phyloP scores from a whole-genome alignment of 768 basidiomycete species.

The Gymnopilus dilepis region DNA sequence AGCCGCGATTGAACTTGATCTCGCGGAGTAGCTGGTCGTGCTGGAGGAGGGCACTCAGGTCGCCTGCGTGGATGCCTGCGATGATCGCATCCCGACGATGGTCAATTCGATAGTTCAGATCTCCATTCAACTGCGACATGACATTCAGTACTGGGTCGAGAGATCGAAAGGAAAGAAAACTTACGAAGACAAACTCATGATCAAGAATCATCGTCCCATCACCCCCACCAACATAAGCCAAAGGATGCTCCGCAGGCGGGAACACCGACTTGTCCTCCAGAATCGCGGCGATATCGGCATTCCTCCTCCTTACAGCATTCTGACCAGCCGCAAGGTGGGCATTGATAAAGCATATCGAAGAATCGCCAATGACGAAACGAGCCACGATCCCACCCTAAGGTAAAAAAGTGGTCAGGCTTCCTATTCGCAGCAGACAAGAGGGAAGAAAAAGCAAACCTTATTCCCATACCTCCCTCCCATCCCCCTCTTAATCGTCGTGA shows the following conservation, averaged over 20 bases:
- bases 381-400: conserved; percentile 87
- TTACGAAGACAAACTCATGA: conserved; percentile 91
- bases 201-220: conserved; percentile 93
- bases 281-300: conserved; percentile 86
- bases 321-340: conserved; percentile 98
- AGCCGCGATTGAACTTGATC: conserved; percentile 85
- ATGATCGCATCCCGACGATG: conserved; percentile 86
- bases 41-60: conserved; percentile 62
- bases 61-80: conserved; percentile 67
- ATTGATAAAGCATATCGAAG: conserved; percentile 94
- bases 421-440: neutral
- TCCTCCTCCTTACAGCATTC: conserved; percentile 77
- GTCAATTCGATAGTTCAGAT: conserved; percentile 98
- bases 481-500: conserved; percentile 89
- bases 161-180: conserved; percentile 23
- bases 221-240: conserved; percentile 86
- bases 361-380: conserved; percentile 88
- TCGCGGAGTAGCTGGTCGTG: conserved; percentile 94
- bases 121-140: conserved; percentile 74
- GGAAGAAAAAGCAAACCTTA: conserved; percentile 62
- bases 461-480: conserved; percentile 95
- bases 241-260: conserved; percentile 54
- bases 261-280: conserved; percentile 83
- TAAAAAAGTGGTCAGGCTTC: conserved; percentile 6
- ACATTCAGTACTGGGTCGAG: conserved; percentile 11